Evolutionary conservation across 805 yeast species (phyloP).

Genomic region (Candida railenensis): DNA sequence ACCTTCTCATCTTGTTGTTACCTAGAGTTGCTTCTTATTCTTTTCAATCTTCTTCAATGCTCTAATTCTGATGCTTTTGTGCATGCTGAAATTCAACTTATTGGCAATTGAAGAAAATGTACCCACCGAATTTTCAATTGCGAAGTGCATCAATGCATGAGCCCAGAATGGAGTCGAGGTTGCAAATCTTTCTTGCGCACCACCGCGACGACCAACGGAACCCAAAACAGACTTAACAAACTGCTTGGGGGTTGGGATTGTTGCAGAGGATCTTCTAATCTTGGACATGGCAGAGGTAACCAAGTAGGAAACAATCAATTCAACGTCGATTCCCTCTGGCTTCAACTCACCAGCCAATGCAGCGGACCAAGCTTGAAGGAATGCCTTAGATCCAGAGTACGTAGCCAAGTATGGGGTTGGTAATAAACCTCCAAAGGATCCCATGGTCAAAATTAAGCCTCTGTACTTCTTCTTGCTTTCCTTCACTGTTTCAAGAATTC

Average conservation of each 20-base stretch:
- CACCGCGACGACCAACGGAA: constrained; percentile 78
- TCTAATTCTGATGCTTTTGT: constrained; percentile 72
- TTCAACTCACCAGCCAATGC: constrained; percentile 85
- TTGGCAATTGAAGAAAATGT: constrained; percentile 74
- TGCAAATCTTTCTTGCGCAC: constrained; percentile 88
- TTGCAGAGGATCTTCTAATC: constrained; percentile 68
- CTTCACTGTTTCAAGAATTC: constrained; percentile 55
- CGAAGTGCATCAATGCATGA: constrained; percentile 90
- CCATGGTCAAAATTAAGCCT: constrained; percentile 90
- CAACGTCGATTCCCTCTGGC: constrained; percentile 74
- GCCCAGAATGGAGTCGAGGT: constrained; percentile 91
- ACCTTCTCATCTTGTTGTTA: not conserved
- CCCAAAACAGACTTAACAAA: constrained; percentile 76
- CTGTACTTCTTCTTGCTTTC: constrained; percentile 39
- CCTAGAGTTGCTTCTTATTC: constrained; percentile 15
- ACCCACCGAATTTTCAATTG: constrained; percentile 76
- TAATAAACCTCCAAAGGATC: constrained; percentile 91
- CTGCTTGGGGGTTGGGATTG: constrained; percentile 77
- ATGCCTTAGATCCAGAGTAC: constrained; percentile 95
- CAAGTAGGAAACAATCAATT: constrained; percentile 79
- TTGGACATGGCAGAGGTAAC: constrained; percentile 97
- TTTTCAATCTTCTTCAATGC: constrained; percentile 68
- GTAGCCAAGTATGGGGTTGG: constrained; percentile 93
- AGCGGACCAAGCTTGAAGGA: constrained; percentile 88
- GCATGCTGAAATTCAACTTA: constrained; percentile 69